Base-by-base conservation (phyloP, 495 filamentous ascomycete genomes). In the Aspergillus kassunensis region DNA sequence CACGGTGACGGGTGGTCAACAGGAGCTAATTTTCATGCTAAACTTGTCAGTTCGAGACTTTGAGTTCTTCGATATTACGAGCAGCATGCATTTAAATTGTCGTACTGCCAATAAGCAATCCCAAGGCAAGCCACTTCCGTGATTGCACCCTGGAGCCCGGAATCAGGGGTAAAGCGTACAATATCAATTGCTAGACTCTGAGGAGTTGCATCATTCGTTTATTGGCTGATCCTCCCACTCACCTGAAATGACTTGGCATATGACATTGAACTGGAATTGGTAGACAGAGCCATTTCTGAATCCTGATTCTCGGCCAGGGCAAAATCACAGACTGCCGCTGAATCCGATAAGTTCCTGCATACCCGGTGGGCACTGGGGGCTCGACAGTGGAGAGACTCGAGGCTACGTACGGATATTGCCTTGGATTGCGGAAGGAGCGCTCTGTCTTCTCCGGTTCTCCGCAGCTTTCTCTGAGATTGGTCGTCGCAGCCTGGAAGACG, bases 111-210 rank as follows among this genome's bases (percentile, higher is more conserved):
- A 40, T 20, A 37, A 20, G 18, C 19, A 40, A 37, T 37, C n/a
- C 37, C 37, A 18, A 37, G 37, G 37, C 18, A 40, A 40, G 37
- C 37, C 37, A 40, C 37, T 40, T 18, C 37, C 37, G 37, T n/a
- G n/a, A n/a, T n/a, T 39, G 35, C 16, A 16, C 19, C 5, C 2
- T n/a, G 13, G 16, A 39, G 16, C 15, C 15, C 11, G n/a, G 13
- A 7, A 16, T 8, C 13, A 39, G 16, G 35, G 19, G 35, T 16
- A n/a, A 39, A n/a, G 16, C 4, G n/a, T n/a, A n/a, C n/a, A n/a
- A n/a, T n/a, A n/a, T n/a, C n/a, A n/a, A n/a, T n/a, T n/a, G n/a
- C n/a, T n/a, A n/a, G n/a, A n/a, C n/a, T n/a, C n/a, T n/a, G n/a
- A n/a, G n/a, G n/a, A n/a, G n/a, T n/a, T n/a, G n/a, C n/a, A n/a